Base-by-base conservation (phyloP, 2,329 filamentous ascomycete genomes). In the Cladophialophora yegresii region DNA sequence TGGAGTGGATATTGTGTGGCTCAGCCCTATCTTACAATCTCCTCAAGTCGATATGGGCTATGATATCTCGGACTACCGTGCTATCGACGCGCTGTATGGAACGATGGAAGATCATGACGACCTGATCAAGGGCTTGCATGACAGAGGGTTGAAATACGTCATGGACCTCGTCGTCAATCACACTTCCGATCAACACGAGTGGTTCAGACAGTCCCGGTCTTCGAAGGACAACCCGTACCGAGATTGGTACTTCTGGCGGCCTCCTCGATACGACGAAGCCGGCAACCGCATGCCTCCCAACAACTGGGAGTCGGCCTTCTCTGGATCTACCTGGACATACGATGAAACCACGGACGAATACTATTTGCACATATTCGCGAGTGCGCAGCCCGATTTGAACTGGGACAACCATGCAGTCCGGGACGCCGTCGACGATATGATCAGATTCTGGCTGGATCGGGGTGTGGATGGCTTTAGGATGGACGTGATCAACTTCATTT, bases 381-480 rank as follows among this genome's bases (percentile, higher is more conserved):
- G 83, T 4, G 86, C 90, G 69, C 91, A 93, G 73, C 91, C 91
- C 0, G 91, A 95, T 71, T 81, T 95, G n/a, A 95, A 95, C 77
- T 95, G 90, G 90, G 89, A 93, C 72, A 89, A 88, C 62, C 80
- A 82, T 0, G 85, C 83, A 7, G 85, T 89, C 0, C 83, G 89
- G 12, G 78, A 84, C 50, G 90, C 89, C 2, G 87, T 93, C 4
- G 89, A 92, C 73, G 83, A 83, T 13, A 82, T 89, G 3, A 89
- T 93, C 84, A 83, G 85, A 30, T 95, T 93, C 74, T 95, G 91
- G 91, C 83, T 95, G 0, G 80, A 90, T 54, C 84, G 85, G 33
- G 90, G 90, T 1, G 87, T 90, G 0, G 85, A 89, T 58, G 89
- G 89, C 4, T 91, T 91, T 79, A 83, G 89, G 16, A 84, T 91